These are phyloP conservation scores for Thinopyrum obtusiflorum DNA, from an alignment of 202 grass and related monocot species.

Conservation along the genomic window DNA sequence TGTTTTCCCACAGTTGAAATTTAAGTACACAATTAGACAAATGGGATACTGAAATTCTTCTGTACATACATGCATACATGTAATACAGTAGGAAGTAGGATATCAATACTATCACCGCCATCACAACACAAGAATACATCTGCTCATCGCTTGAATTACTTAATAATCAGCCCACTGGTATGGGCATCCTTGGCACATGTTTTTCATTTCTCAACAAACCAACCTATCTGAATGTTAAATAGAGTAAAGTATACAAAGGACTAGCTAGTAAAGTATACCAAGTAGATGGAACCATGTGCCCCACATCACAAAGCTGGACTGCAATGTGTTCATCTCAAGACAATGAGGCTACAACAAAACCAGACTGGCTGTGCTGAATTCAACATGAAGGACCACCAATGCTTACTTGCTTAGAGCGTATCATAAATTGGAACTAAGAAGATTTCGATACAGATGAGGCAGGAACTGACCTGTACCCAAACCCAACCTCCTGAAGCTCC, in stretches of 20 bases:
- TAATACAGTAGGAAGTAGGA: not conserved
- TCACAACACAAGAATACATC: not conserved
- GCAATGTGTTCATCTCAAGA: not conserved
- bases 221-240: not conserved
- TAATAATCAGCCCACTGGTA: not conserved
- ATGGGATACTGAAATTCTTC: not conserved
- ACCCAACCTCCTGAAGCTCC: slow-evolving; percentile 77
- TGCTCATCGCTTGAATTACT: not conserved
- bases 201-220: slow-evolving; percentile 15
- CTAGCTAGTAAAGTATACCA: too few species aligned
- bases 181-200: not conserved
- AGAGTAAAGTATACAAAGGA: not conserved
- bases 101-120: not conserved
- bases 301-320: not conserved
- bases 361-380: not conserved
- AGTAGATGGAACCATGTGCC: not conserved
- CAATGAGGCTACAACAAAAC: not conserved
- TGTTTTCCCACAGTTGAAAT: not conserved
- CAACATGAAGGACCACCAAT: not conserved
- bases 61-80: not conserved
- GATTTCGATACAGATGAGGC: slow-evolving; percentile 8
- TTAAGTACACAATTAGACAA: not conserved
- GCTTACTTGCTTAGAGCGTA: not conserved
- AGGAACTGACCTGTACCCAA: slow-evolving; percentile 80
- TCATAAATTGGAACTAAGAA: not conserved